Evolutionary conservation across 805 yeast species (phyloP).

Genomic region (Zygoascus bituminiphila): DNA sequence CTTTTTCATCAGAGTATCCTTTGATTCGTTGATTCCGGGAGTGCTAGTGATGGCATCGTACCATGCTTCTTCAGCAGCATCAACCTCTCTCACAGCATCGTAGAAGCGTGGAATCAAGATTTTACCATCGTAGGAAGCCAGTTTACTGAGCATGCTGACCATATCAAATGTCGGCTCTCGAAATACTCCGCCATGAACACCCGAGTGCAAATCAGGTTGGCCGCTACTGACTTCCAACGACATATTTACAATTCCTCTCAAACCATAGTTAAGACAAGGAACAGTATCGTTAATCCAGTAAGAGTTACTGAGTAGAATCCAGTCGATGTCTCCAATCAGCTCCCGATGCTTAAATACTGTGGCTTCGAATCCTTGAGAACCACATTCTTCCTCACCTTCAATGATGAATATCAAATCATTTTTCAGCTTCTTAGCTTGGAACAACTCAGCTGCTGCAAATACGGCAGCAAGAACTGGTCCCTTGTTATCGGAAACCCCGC

Average conservation of each 20-base stretch:
- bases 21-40: conserved; percentile 27
- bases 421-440: conserved; percentile 41
- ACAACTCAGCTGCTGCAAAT: conserved; percentile 73
- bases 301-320: conserved; percentile 84
- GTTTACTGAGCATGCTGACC: conserved; percentile 57
- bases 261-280: conserved; percentile 91
- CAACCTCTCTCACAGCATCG: conserved; percentile 52
- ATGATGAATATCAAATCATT: conserved; percentile 74
- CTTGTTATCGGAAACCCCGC: conserved; percentile 93
- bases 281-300: conserved; percentile 86
- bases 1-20: conserved; percentile 48
- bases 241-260: conserved; percentile 84
- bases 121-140: conserved; percentile 45
- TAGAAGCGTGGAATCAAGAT: conserved; percentile 63
- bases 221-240: conserved; percentile 63
- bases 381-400: conserved; percentile 96
- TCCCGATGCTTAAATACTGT: conserved; percentile 45
- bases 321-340: conserved; percentile 67
- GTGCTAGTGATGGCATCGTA: conserved; percentile 53
- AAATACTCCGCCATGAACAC: conserved; percentile 89
- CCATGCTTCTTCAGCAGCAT: conserved; percentile 47
- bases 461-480: conserved; percentile 88
- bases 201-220: conserved; percentile 86
- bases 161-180: conserved; percentile 87
- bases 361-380: conserved; percentile 75